Conservation (phyloP, 176 grass and related monocot genomes). For the Dactylis glomerata region DNA sequence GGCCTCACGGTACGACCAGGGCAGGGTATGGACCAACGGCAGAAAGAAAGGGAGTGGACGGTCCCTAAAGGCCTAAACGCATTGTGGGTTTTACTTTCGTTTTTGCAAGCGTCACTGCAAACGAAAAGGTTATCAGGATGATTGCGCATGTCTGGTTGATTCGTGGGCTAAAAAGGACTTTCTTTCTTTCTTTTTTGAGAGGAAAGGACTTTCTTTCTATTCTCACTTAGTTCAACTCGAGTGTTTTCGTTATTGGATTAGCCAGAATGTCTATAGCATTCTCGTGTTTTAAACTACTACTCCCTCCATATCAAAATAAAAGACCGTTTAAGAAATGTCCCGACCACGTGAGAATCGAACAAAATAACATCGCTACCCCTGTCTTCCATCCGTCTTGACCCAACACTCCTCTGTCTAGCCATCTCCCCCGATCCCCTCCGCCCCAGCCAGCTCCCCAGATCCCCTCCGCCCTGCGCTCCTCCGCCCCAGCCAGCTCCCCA, state of each 20-base stretch:
- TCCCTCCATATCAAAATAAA: no score
- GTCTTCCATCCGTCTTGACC: no score
- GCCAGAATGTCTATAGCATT: background rate
- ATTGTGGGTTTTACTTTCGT: background rate
- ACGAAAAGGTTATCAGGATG: background rate
- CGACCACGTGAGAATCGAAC: no score
- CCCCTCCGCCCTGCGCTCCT: no score
- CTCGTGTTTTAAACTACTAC: background rate
- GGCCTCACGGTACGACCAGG: background rate
- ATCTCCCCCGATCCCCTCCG: no score
- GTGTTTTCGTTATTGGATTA: background rate
- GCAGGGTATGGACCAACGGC: background rate
- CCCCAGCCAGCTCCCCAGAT: no score
- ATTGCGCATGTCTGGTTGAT: background rate
- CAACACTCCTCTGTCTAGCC: no score
- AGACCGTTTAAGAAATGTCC: no score
- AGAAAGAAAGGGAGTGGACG: background rate
- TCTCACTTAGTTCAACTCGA: background rate
- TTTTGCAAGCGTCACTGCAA: background rate
- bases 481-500: no score
- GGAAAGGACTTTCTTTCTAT: no score
- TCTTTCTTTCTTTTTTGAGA: background rate
- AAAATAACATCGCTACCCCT: no score
- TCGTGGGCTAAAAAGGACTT: background rate
- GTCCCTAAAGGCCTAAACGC: background rate